These are phyloP conservation scores for Naganishia friedmannii DNA, from an alignment of 768 basidiomycete genomes.

Conservation along the genomic window DNA sequence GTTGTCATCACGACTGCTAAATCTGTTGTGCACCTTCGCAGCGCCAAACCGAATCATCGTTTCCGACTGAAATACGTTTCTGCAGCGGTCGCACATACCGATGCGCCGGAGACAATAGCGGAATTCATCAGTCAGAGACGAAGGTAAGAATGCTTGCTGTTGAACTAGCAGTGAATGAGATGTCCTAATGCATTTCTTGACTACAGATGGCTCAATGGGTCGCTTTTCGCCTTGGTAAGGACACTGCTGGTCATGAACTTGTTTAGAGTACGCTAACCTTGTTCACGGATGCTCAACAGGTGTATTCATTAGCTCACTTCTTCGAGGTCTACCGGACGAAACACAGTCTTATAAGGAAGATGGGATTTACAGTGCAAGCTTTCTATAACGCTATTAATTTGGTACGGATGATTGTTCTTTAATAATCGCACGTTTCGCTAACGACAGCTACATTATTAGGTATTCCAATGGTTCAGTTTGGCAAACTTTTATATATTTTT, in stretches of 20 bases:
- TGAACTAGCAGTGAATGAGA: no score
- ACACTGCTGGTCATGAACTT: no score
- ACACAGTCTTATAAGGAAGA: slow-evolving; percentile 73
- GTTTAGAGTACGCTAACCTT: neutral
- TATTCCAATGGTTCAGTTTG: slow-evolving; percentile 91
- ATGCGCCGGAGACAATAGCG: slow-evolving; percentile 83
- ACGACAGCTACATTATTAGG: slow-evolving; percentile 26
- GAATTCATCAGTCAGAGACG: slow-evolving; percentile 92
- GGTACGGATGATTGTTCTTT: neutral
- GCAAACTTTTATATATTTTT: slow-evolving; percentile 97
- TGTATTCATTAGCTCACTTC: slow-evolving; percentile 85
- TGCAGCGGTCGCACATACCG: slow-evolving; percentile 87
- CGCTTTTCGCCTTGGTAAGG: slow-evolving; percentile 75
- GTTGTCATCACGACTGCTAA: neutral
- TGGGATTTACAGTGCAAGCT: slow-evolving; percentile 71
- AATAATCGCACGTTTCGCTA: neutral
- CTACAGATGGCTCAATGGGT: slow-evolving; percentile 61
- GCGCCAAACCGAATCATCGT: slow-evolving; percentile 47
- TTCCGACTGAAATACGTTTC: slow-evolving; percentile 53
- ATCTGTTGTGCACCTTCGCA: slow-evolving; percentile 11
- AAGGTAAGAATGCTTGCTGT: slow-evolving; percentile 59
- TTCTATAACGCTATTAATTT: slow-evolving; percentile 83
- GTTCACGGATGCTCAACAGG: slow-evolving; percentile 41
- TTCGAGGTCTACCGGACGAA: slow-evolving; percentile 76
- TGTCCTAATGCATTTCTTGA: slow-evolving; percentile 55